These are phyloP conservation scores for Cladophialophora exuberans DNA, from an alignment of 2,329 filamentous ascomycete species.

Conservation along the genomic window DNA sequence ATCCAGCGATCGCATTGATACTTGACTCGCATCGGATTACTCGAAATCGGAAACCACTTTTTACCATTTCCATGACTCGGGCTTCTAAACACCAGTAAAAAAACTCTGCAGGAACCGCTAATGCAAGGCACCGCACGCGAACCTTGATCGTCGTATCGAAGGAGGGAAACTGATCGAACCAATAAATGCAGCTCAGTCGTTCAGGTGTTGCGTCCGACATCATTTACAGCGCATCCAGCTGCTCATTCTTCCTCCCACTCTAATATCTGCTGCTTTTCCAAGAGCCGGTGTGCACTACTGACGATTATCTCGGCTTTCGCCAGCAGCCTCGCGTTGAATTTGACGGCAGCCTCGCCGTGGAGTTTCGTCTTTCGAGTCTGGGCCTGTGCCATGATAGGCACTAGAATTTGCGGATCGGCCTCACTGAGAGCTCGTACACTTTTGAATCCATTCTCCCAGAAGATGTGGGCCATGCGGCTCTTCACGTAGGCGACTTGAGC, in stretches of 20 bases:
- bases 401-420: slow-evolving; percentile 67
- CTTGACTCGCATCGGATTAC: not conserved
- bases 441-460: slow-evolving; percentile 77
- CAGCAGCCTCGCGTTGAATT: slow-evolving; percentile 66
- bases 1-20: not conserved
- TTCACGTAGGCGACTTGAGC: slow-evolving; percentile 76
- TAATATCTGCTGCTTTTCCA: slow-evolving; percentile 53
- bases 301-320: slow-evolving; percentile 70
- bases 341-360: slow-evolving; percentile 60
- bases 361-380: slow-evolving; percentile 49
- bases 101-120: slow-evolving; percentile 1
- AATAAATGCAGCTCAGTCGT: not conserved
- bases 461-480: slow-evolving; percentile 72
- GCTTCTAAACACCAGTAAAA: not conserved
- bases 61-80: not conserved
- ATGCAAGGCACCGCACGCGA: slow-evolving; percentile 18
- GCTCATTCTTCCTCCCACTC: slow-evolving; percentile 31
- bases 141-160: not conserved
- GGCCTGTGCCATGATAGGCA: slow-evolving; percentile 72
- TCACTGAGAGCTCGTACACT: slow-evolving; percentile 70
- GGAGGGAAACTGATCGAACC: not conserved
- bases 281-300: slow-evolving; percentile 69
- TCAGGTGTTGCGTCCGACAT: not conserved
- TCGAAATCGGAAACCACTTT: not conserved
- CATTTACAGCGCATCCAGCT: slow-evolving; percentile 2